A percentile compares a stretch with the other conserved stretches of the same genome.
Conservation (phyloP, 345 rosid genomes). For the Anacardium occidentale region DNA sequence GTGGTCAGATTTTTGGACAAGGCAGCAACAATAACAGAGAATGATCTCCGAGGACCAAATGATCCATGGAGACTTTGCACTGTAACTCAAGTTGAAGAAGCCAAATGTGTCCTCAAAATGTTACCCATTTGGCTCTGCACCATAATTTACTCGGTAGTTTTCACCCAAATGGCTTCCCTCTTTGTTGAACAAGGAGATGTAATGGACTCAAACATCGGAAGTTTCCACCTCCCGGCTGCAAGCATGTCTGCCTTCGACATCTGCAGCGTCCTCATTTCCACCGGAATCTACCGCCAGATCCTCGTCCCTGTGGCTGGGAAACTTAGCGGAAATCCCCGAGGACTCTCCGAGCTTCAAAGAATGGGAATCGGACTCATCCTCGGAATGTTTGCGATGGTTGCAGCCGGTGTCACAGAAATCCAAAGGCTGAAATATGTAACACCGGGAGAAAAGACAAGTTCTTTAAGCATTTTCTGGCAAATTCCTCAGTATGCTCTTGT, state of each 20-base stretch:
- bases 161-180: slow-evolving; percentile 68
- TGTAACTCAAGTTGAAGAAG: slow-evolving; percentile 80
- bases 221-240: slow-evolving; percentile 79
- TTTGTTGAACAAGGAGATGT: slow-evolving; percentile 67
- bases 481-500: slow-evolving; percentile 78
- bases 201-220: slow-evolving; percentile 51
- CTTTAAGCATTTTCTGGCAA: slow-evolving; percentile 82
- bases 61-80: slow-evolving; percentile 80
- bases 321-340: slow-evolving; percentile 44
- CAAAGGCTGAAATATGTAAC: slow-evolving; percentile 43
- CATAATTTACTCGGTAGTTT: slow-evolving; percentile 57
- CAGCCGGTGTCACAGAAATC: slow-evolving; percentile 75
- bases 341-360: slow-evolving; percentile 74
- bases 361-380: slow-evolving; percentile 85
- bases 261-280: slow-evolving; percentile 65
- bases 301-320: slow-evolving; percentile 60
- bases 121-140: slow-evolving; percentile 64
- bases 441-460: slow-evolving; percentile 51
- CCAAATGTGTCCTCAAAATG: slow-evolving; percentile 54
- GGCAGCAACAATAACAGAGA: slow-evolving; percentile 72
- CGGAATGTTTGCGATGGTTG: slow-evolving; percentile 76
- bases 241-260: slow-evolving; percentile 93
- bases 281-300: slow-evolving; percentile 63
- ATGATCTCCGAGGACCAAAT: slow-evolving; percentile 32
- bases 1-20: slow-evolving; percentile 64